Conservation (phyloP, 306 rosid species). For the Vigna reflexopilosa region DNA sequence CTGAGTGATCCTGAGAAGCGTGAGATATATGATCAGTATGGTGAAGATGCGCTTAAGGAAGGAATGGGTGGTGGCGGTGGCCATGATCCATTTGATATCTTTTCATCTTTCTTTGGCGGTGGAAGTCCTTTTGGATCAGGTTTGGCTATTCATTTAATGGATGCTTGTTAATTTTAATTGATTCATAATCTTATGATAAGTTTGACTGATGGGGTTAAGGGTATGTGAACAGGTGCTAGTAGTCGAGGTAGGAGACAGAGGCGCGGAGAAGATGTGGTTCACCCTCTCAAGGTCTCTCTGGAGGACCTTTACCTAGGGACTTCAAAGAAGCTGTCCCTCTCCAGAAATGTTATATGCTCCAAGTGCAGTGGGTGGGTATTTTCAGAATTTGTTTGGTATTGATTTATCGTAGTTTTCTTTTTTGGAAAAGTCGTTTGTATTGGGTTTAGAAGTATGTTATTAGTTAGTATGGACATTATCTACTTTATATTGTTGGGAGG, state of each 20-base stretch:
- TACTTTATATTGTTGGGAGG: background rate
- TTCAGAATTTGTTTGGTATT: constrained; percentile 4
- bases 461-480: background rate
- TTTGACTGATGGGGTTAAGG: constrained; percentile 29
- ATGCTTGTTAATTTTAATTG: background rate
- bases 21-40: constrained; percentile 88
- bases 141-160: constrained; percentile 13
- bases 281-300: constrained; percentile 90
- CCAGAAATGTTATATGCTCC: constrained; percentile 80
- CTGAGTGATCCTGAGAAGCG: constrained; percentile 95
- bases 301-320: constrained; percentile 88
- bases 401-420: background rate
- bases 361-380: constrained; percentile 87
- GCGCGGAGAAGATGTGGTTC: constrained; percentile 94
- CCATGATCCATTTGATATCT: constrained; percentile 94
- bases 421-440: background rate
- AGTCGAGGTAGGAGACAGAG: constrained; percentile 96
- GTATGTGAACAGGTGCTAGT: constrained; percentile 69
- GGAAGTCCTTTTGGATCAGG: constrained; percentile 74
- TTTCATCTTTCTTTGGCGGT: constrained; percentile 93
- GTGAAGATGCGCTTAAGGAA: constrained; percentile 97
- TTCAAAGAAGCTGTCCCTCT: constrained; percentile 92
- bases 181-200: background rate
- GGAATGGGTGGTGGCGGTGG: constrained; percentile 98
- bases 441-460: background rate